A percentile compares a stretch with the other conserved stretches of the same genome.
phyloP scores from a whole-genome alignment of 2,329 filamentous ascomycete genomes.

The Fusarium sp. region DNA sequence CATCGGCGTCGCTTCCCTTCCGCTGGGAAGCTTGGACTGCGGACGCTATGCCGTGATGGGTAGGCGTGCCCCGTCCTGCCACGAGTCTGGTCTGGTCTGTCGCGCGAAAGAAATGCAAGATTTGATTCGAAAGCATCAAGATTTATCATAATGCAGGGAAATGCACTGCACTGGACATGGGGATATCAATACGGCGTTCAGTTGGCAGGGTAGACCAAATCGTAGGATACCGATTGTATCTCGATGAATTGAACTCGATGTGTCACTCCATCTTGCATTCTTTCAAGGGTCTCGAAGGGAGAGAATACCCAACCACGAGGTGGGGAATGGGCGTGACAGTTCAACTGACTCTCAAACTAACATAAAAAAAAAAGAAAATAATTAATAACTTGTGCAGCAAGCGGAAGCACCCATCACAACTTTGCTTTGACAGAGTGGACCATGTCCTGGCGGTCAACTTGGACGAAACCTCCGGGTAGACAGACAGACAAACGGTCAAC shows the following conservation, averaged over 20 bases:
- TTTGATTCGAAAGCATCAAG: background rate
- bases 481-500: slow-evolving; percentile 33
- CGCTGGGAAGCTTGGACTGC: slow-evolving; percentile 39
- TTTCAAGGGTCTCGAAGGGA: slow-evolving; percentile 19
- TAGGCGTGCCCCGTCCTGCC: slow-evolving; percentile 39
- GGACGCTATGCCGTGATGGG: slow-evolving; percentile 45
- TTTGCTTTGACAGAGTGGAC: slow-evolving; percentile 31
- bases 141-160: slow-evolving; percentile 16
- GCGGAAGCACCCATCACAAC: slow-evolving; percentile 16
- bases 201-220: background rate
- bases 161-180: slow-evolving; percentile 1
- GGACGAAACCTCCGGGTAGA: slow-evolving; percentile 25
- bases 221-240: slow-evolving; percentile 10
- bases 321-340: background rate
- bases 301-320: slow-evolving; percentile 5
- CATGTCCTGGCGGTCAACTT: slow-evolving; percentile 24
- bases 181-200: background rate
- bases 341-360: slow-evolving; percentile 17
- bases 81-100: slow-evolving; percentile 26
- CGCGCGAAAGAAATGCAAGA: slow-evolving; percentile 17
- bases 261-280: slow-evolving; percentile 21
- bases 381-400: slow-evolving; percentile 4
- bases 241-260: slow-evolving; percentile 22
- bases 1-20: slow-evolving; percentile 44
- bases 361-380: background rate